Conservation (phyloP, 129 eudicot genomes). For the Pulicaria dysenterica region DNA sequence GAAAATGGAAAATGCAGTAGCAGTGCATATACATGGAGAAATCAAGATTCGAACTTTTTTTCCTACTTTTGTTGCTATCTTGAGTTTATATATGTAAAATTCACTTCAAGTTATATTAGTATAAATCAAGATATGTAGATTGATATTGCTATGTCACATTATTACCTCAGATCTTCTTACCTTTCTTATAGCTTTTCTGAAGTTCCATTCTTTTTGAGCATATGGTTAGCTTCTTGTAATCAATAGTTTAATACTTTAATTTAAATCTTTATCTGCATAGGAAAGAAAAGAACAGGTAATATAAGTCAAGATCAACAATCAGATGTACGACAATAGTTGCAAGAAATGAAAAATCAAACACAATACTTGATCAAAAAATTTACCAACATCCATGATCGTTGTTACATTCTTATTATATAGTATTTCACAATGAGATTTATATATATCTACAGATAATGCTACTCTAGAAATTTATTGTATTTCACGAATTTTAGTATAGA, state of each 20-base stretch:
- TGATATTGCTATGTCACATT: not conserved
- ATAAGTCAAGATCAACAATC: not conserved
- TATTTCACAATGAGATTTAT: not conserved
- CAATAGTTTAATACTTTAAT: not conserved
- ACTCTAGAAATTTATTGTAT: too few species aligned
- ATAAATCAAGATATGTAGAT: constrained; percentile 8
- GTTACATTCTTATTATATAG: not conserved
- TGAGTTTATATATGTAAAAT: constrained; percentile 3
- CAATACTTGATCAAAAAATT: not conserved
- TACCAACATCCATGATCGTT: not conserved
- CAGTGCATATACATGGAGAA: not conserved
- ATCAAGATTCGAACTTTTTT: constrained; percentile 2
- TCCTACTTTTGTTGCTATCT: not conserved
- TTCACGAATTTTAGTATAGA: not conserved
- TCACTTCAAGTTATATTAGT: not conserved
- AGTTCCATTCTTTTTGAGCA: not conserved
- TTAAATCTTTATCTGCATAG: constrained; percentile 10
- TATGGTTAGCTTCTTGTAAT: not conserved
- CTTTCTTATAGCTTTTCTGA: not conserved
- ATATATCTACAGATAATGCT: not conserved
- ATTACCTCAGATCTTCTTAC: not conserved
- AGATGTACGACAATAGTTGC: not conserved
- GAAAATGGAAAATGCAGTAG: constrained; percentile 14
- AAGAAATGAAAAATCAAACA: constrained; percentile 1
- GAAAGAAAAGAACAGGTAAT: not conserved